These are phyloP conservation scores for Aureobasidium vineae DNA, from an alignment of 2,329 filamentous ascomycete species.

Conservation along the genomic window DNA sequence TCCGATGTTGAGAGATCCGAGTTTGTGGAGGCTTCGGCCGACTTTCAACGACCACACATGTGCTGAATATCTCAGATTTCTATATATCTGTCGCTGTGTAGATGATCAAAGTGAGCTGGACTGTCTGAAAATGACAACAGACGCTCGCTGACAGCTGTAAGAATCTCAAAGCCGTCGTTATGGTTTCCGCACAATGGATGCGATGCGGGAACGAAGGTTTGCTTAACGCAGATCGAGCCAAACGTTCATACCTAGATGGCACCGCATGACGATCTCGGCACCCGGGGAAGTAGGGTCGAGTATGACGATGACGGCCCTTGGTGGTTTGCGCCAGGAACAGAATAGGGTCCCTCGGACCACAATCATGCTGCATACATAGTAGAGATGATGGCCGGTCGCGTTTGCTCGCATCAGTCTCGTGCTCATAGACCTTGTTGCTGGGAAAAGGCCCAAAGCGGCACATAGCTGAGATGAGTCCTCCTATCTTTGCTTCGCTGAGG, in stretches of 20 bases:
- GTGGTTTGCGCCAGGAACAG: slow-evolving; percentile 18
- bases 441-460: not conserved
- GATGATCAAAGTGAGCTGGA: not conserved
- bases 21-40: not conserved
- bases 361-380: slow-evolving; percentile 1
- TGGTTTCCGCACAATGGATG: not conserved
- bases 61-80: not conserved
- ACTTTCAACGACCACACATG: not conserved
- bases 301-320: slow-evolving; percentile 14
- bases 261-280: slow-evolving; percentile 19
- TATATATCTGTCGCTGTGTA: not conserved
- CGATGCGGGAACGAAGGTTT: slow-evolving; percentile 13
- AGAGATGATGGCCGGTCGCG: not conserved
- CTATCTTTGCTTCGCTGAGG: slow-evolving; percentile 14
- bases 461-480: slow-evolving; percentile 11
- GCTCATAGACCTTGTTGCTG: not conserved
- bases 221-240: slow-evolving; percentile 19
- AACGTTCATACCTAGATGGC: slow-evolving; percentile 3
- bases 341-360: not conserved
- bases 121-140: not conserved
- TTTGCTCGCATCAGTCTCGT: not conserved
- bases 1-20: not conserved
- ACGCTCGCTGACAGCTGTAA: not conserved
- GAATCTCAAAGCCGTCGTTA: not conserved
- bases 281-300: slow-evolving; percentile 10